These are phyloP conservation scores for Penicillium manginii DNA, from an alignment of 495 filamentous ascomycete species.

Conservation along the genomic window DNA sequence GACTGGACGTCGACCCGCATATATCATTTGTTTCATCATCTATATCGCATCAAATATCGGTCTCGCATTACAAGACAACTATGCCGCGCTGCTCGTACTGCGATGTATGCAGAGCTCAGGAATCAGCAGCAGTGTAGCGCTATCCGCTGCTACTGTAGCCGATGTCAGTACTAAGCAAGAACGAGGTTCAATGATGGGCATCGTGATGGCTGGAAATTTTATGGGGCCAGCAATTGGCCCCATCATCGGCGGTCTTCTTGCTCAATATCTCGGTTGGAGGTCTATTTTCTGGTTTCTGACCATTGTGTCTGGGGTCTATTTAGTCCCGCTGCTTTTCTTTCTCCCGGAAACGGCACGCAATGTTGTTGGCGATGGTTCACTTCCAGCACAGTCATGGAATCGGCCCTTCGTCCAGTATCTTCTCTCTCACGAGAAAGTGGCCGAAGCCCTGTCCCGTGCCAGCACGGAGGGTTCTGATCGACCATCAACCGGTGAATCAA, in stretches of 20 bases:
- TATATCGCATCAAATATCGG: slow-evolving; percentile 54
- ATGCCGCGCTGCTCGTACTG: slow-evolving; percentile 51
- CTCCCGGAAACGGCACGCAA: slow-evolving; percentile 51
- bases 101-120: slow-evolving; percentile 55
- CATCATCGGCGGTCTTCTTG: slow-evolving; percentile 66
- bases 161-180: slow-evolving; percentile 47
- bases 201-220: slow-evolving; percentile 33
- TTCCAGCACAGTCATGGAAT: slow-evolving; percentile 43
- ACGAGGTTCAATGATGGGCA: slow-evolving; percentile 48
- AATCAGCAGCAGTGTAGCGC: slow-evolving; percentile 48
- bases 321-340: slow-evolving; percentile 37
- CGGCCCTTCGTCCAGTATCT: slow-evolving; percentile 29
- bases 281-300: slow-evolving; percentile 76
- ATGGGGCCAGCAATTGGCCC: slow-evolving; percentile 60
- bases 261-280: slow-evolving; percentile 69
- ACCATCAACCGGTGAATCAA: background rate
- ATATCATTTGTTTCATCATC: slow-evolving; percentile 49
- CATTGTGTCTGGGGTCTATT: slow-evolving; percentile 55
- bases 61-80: slow-evolving; percentile 50
- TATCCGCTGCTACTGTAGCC: slow-evolving; percentile 44
- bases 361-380: slow-evolving; percentile 51
- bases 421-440: slow-evolving; percentile 10
- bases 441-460: background rate
- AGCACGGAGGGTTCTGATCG: slow-evolving; percentile 3
- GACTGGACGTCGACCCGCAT: slow-evolving; percentile 52